These are phyloP conservation scores for Babjeviella inositovora DNA, from an alignment of 805 yeast genomes.

Conservation along the genomic window DNA sequence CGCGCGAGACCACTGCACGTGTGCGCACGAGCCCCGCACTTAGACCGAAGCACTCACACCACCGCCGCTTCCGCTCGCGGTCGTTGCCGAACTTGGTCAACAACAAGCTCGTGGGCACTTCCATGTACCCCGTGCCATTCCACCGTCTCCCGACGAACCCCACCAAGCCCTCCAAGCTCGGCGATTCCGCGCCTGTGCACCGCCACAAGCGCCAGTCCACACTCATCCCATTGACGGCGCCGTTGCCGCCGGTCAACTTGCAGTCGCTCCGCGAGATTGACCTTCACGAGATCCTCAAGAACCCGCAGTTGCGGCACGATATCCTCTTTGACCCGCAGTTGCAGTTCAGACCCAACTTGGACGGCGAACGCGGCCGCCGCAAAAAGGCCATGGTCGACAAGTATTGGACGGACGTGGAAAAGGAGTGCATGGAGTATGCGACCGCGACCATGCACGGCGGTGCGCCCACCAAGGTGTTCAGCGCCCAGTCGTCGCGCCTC, in stretches of 20 bases:
- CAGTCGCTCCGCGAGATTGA: conserved; percentile 78
- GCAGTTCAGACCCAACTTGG: conserved; percentile 82
- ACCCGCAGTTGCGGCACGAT: conserved; percentile 88
- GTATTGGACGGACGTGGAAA: conserved; percentile 69
- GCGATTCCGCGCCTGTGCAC: conserved; percentile 1
- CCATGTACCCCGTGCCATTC: conserved; percentile 8
- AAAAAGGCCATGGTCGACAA: conserved; percentile 63
- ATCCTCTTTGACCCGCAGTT: conserved; percentile 83
- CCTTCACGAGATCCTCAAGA: conserved; percentile 72
- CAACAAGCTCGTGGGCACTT: no score
- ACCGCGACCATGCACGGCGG: no score
- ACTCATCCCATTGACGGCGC: conserved; percentile 8
- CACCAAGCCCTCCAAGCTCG: conserved; percentile 6
- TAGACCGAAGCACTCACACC: no score
- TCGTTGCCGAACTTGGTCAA: conserved; percentile 15
- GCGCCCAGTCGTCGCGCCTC: conserved; percentile 23
- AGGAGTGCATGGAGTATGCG: conserved; percentile 38
- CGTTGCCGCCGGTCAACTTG: conserved; percentile 70
- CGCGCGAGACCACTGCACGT: conserved; percentile 1
- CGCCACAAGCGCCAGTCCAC: neutral
- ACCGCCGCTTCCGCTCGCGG: conserved; percentile 12
- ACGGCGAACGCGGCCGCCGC: conserved; percentile 77
- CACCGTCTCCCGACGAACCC: conserved; percentile 8
- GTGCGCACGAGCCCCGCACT: no score
- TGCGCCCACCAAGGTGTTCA: conserved; percentile 6